Percentiles rank a stretch among this genome's conserved stretches.
Conservation (phyloP, 1,284 basidiomycete species). For the Ustilago bromivora region DNA sequence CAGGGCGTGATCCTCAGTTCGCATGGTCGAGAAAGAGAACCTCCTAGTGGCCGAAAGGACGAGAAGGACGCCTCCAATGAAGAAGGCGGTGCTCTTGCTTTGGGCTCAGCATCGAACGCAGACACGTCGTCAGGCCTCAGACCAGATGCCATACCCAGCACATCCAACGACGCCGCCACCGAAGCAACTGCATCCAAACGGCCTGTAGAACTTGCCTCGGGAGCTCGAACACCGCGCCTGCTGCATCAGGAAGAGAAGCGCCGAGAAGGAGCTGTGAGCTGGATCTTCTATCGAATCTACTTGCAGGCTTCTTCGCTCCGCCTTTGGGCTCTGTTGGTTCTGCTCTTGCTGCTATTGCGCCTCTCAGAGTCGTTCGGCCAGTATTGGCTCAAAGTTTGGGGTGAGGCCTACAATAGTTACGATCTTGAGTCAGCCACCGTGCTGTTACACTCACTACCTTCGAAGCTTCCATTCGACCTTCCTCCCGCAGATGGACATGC, state of each 20-base stretch:
- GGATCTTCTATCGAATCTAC: conserved; percentile 54
- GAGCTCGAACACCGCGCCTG: conserved; percentile 41
- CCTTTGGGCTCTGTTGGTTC: conserved; percentile 38
- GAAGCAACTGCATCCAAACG: conserved; percentile 1
- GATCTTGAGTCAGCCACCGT: not conserved
- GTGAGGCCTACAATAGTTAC: conserved; percentile 47
- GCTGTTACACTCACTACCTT: not conserved
- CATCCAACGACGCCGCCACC: not conserved
- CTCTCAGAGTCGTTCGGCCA: conserved; percentile 49
- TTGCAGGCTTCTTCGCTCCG: conserved; percentile 37
- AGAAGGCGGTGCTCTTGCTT: not conserved
- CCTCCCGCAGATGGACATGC: conserved; percentile 33
- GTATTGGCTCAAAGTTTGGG: conserved; percentile 63
- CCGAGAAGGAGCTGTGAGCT: conserved; percentile 48
- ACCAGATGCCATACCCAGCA: not conserved
- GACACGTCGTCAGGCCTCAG: not conserved
- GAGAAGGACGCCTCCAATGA: not conserved
- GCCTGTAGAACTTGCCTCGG: conserved; percentile 19
- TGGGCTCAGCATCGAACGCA: not conserved
- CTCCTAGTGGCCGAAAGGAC: not conserved
- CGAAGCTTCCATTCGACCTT: conserved; percentile 18
- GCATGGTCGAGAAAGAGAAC: not conserved
- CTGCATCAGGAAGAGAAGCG: conserved; percentile 58
- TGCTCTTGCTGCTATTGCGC: conserved; percentile 36
- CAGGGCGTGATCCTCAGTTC: conserved; percentile 7